Evolutionary conservation across 2,329 filamentous ascomycete species (phyloP).

Genomic region (Neonectria magnoliae): DNA sequence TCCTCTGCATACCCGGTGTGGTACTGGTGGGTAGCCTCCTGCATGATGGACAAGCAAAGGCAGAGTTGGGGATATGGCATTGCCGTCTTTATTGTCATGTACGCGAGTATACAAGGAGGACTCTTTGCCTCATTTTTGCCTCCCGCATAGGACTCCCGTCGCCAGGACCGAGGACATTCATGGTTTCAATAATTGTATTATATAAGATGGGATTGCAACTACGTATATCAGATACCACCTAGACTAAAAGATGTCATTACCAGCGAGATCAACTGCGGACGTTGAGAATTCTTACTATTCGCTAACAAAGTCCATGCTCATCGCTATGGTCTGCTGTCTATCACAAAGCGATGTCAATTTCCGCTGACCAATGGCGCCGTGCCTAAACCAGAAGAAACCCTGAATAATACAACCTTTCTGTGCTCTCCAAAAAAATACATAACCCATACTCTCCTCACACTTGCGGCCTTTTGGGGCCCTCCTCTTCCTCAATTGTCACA

Average conservation of each 20-base stretch:
- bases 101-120: slow-evolving; percentile 82
- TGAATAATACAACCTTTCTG: slow-evolving; percentile 5
- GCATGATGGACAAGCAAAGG: slow-evolving; percentile 49
- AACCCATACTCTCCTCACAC: not conserved
- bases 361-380: slow-evolving; percentile 21
- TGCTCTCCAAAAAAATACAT: slow-evolving; percentile 4
- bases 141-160: slow-evolving; percentile 68
- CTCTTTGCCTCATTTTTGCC: slow-evolving; percentile 92
- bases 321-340: slow-evolving; percentile 28
- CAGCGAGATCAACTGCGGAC: not conserved
- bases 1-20: slow-evolving; percentile 89
- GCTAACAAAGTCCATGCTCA: slow-evolving; percentile 2
- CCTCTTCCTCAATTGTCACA: not conserved
- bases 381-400: slow-evolving; percentile 11
- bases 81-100: slow-evolving; percentile 79
- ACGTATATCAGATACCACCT: not conserved
- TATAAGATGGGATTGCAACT: not conserved
- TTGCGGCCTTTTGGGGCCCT: not conserved
- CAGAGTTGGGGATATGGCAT: slow-evolving; percentile 50
- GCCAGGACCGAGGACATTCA: not conserved
- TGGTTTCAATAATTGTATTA: not conserved
- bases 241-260: not conserved
- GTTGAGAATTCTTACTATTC: not conserved
- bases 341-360: slow-evolving; percentile 17
- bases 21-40: slow-evolving; percentile 81